Evolutionary conservation across 192 early-diverging fungal genomes (phyloP).

Genomic region (Coemansia sp.): DNA sequence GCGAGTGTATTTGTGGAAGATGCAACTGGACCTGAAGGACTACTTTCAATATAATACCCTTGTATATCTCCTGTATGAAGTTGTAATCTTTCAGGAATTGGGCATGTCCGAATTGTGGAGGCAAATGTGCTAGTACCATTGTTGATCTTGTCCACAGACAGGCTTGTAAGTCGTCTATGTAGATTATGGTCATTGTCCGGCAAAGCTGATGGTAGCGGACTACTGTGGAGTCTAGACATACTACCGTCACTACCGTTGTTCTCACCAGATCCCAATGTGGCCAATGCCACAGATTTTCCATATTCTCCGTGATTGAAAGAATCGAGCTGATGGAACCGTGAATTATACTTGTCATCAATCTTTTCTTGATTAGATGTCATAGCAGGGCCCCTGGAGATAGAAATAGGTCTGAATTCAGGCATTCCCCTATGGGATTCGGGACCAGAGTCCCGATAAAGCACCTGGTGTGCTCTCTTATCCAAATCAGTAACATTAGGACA

Average conservation of each 20-base stretch:
- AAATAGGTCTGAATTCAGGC: neutral
- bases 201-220: neutral
- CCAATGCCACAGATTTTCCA: neutral
- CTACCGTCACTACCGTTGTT: neutral
- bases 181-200: neutral
- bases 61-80: conserved; percentile 21
- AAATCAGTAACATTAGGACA: too few species aligned
- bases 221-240: neutral
- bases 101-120: conserved; percentile 42
- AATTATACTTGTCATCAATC: neutral
- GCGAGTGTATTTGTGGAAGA: conserved; percentile 20
- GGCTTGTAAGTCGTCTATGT: neutral
- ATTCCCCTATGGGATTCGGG: too few species aligned
- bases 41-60: conserved; percentile 9
- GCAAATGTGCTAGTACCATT: neutral
- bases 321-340: neutral
- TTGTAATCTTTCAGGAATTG: conserved; percentile 43
- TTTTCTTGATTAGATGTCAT: neutral
- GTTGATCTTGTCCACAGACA: neutral
- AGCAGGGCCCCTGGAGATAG: neutral
- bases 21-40: conserved; percentile 13
- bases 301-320: neutral
- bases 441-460: too few species aligned
- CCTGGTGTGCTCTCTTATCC: too few species aligned
- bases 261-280: neutral